Percentiles rank a stretch among this genome's conserved stretches.
Conservation (phyloP, 225 moss, liverwort and hornwort genomes). For the Ulota crispa region DNA sequence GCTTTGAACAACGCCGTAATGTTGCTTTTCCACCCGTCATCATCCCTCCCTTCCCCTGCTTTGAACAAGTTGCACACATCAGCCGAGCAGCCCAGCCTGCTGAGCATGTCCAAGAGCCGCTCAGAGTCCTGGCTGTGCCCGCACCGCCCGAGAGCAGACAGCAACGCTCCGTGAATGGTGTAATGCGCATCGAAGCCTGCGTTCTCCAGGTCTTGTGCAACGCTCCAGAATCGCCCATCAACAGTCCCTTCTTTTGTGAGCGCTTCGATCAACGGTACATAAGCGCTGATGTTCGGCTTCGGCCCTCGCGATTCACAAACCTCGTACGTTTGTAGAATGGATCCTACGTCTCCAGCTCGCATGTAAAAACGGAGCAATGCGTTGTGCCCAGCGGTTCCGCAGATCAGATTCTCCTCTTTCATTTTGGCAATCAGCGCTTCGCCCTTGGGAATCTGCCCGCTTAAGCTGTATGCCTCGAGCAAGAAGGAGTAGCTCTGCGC, state of each 20-base stretch:
- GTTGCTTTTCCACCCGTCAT: constrained; percentile 41
- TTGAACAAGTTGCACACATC: constrained; percentile 63
- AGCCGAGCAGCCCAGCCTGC: constrained; percentile 55
- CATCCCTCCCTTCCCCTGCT: constrained; percentile 25
- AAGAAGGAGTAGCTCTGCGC: constrained; percentile 82
- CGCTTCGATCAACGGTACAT: constrained; percentile 64
- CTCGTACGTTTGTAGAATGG: constrained; percentile 65
- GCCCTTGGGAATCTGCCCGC: constrained; percentile 71
- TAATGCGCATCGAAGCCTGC: constrained; percentile 60
- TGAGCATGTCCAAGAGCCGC: constrained; percentile 49
- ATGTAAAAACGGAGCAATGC: constrained; percentile 71
- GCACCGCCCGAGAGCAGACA: constrained; percentile 71
- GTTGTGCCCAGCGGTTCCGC: constrained; percentile 71
- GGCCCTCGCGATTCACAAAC: constrained; percentile 42
- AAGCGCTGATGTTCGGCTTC: constrained; percentile 76
- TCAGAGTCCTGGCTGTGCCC: constrained; percentile 54
- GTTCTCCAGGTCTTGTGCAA: constrained; percentile 50
- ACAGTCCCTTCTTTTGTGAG: constrained; percentile 61
- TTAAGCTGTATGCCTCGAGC: constrained; percentile 83
- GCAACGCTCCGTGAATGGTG: constrained; percentile 59
- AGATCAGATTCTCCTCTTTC: constrained; percentile 52
- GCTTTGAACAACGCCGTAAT: constrained; percentile 39
- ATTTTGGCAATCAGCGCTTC: constrained; percentile 62
- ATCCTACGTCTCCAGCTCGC: constrained; percentile 59
- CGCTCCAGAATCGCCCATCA: constrained; percentile 58